Percentiles rank a stretch among this genome's conserved stretches.
Evolutionary conservation across 352 stramenopile genomes (phyloP).

Genomic region (Pythium pyrilobum): DNA sequence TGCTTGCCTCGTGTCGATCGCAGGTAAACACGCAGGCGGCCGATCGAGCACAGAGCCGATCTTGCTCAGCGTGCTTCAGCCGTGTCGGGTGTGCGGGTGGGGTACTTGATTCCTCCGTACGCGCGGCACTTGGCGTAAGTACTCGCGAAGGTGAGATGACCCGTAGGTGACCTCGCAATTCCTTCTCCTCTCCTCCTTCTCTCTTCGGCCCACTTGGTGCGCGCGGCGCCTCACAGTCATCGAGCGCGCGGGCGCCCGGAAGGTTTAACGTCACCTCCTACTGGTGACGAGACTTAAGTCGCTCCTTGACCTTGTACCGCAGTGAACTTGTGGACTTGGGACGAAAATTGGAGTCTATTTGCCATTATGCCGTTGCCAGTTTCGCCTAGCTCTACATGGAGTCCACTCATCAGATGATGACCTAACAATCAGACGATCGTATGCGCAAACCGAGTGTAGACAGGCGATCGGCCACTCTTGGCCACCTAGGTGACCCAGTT

Average conservation of each 20-base stretch:
- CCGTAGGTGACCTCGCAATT: too few species aligned
- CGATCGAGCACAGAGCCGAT: background rate
- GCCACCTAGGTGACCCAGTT: too few species aligned
- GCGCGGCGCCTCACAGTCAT: background rate
- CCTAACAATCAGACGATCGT: too few species aligned
- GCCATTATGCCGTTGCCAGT: too few species aligned
- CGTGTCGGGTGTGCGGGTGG: background rate
- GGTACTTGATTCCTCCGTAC: too few species aligned
- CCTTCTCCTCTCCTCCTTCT: background rate
- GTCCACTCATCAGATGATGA: too few species aligned
- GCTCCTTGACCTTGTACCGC: background rate
- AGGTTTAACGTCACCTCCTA: conserved; percentile 1
- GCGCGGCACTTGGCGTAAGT: too few species aligned
- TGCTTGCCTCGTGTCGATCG: background rate
- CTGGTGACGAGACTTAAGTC: background rate
- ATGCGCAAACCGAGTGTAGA: too few species aligned
- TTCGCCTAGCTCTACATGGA: too few species aligned
- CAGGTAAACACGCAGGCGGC: background rate
- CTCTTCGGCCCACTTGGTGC: background rate
- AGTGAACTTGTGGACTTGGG: background rate
- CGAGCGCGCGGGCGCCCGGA: background rate
- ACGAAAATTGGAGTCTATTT: too few species aligned
- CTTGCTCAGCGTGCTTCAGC: background rate
- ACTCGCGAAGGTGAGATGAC: too few species aligned
- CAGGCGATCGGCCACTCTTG: too few species aligned